Evolutionary conservation across 805 yeast species (phyloP).

Genomic region (Deakozyma indianensis): DNA sequence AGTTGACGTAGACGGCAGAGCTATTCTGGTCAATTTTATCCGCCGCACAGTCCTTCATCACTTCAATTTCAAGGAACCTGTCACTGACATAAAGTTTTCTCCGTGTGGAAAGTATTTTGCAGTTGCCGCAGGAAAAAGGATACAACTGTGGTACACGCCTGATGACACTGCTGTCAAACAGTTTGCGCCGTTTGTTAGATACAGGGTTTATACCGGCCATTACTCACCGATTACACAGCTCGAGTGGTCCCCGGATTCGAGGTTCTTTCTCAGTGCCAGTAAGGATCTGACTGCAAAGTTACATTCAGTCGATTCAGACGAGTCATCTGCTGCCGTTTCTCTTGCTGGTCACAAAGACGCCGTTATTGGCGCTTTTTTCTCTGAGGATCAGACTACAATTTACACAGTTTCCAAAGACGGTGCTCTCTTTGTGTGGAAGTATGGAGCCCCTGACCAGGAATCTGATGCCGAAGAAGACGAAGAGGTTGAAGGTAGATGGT

Average conservation of each 20-base stretch:
- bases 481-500: constrained; percentile 46
- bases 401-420: constrained; percentile 92
- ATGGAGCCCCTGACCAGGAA: constrained; percentile 38
- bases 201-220: constrained; percentile 86
- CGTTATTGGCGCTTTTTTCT: constrained; percentile 77
- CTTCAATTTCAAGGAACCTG: constrained; percentile 78
- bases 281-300: constrained; percentile 83
- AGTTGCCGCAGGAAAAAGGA: constrained; percentile 61
- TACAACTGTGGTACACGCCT: constrained; percentile 93
- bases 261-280: constrained; percentile 74
- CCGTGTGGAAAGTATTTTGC: constrained; percentile 86
- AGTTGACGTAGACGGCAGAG: constrained; percentile 86
- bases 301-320: constrained; percentile 60
- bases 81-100: constrained; percentile 63
- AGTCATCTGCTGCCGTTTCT: constrained; percentile 64
- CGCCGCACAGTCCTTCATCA: constrained; percentile 81
- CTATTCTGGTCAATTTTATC: constrained; percentile 73
- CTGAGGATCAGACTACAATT: constrained; percentile 74
- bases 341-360: constrained; percentile 88
- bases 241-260: constrained; percentile 82
- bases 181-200: constrained; percentile 91
- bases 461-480: constrained; percentile 22
- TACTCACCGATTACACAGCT: constrained; percentile 64
- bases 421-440: constrained; percentile 87
- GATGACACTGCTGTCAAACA: constrained; percentile 68